Conservation (phyloP, 140 eudicot genomes). For the Erigeron philadelphicus region DNA sequence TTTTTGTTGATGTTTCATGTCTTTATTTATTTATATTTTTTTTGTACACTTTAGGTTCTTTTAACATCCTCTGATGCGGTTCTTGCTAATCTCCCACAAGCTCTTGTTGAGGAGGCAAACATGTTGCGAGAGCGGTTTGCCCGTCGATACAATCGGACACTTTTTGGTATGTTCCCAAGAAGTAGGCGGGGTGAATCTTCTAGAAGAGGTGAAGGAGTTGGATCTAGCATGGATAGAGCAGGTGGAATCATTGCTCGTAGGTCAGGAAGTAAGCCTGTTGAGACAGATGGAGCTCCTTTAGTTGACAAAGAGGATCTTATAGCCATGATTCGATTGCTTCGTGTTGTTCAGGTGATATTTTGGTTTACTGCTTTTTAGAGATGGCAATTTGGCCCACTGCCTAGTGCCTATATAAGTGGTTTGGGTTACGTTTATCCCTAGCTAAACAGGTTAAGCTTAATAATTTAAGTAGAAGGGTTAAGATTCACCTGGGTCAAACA, state of each 20-base stretch:
- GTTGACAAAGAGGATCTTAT: conserved; percentile 80
- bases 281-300: conserved; percentile 90
- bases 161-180: conserved; percentile 91
- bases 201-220: conserved; percentile 71
- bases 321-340: conserved; percentile 90
- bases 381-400: background rate
- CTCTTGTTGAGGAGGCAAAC: conserved; percentile 97
- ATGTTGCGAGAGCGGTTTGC: conserved; percentile 96
- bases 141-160: conserved; percentile 75
- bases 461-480: background rate
- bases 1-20: background rate
- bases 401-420: background rate
- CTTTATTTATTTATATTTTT: background rate
- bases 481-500: conserved; percentile 2
- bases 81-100: conserved; percentile 93
- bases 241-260: conserved; percentile 66
- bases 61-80: conserved; percentile 96
- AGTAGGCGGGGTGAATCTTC: conserved; percentile 88
- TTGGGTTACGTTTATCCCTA: background rate
- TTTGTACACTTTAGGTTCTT: conserved; percentile 52
- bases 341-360: conserved; percentile 79
- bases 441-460: background rate
- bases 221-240: conserved; percentile 61
- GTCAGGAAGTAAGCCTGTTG: conserved; percentile 76
- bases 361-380: background rate